Percentiles rank a stretch among this genome's conserved stretches.
These are phyloP conservation scores for Fusarium tuaranense DNA, from an alignment of 2,329 filamentous ascomycete species.

Conservation along the genomic window DNA sequence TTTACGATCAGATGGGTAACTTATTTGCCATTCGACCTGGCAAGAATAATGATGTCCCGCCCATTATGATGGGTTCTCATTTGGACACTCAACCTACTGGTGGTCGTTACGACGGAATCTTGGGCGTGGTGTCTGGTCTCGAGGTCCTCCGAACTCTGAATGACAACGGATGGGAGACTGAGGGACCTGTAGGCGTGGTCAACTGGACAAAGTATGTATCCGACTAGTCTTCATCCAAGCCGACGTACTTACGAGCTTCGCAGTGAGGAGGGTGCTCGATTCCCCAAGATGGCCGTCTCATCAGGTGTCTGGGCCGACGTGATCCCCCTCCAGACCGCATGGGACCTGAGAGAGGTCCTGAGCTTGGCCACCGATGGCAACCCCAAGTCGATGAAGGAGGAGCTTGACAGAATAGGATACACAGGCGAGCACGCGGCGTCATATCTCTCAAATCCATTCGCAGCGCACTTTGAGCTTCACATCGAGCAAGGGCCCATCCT, in stretches of 20 bases:
- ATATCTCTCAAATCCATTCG: constrained; percentile 63
- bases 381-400: constrained; percentile 40
- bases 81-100: constrained; percentile 73
- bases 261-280: constrained; percentile 83
- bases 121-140: constrained; percentile 78
- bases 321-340: constrained; percentile 71
- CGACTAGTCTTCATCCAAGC: not conserved
- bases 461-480: constrained; percentile 83
- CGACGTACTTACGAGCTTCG: not conserved
- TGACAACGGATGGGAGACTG: constrained; percentile 75
- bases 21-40: constrained; percentile 80
- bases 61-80: constrained; percentile 78
- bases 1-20: constrained; percentile 83
- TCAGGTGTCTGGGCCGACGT: constrained; percentile 81
- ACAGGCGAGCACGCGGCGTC: constrained; percentile 61
- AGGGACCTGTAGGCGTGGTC: constrained; percentile 78
- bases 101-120: constrained; percentile 79
- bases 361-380: constrained; percentile 46
- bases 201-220: constrained; percentile 77
- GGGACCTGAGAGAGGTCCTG: constrained; percentile 70
- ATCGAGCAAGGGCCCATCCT: constrained; percentile 73
- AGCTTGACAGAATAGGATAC: constrained; percentile 79
- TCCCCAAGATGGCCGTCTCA: constrained; percentile 78
- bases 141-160: constrained; percentile 77
- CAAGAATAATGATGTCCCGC: constrained; percentile 65